phyloP scores from a whole-genome alignment of 1,284 basidiomycete genomes.

The Fomitopsis palustris region DNA sequence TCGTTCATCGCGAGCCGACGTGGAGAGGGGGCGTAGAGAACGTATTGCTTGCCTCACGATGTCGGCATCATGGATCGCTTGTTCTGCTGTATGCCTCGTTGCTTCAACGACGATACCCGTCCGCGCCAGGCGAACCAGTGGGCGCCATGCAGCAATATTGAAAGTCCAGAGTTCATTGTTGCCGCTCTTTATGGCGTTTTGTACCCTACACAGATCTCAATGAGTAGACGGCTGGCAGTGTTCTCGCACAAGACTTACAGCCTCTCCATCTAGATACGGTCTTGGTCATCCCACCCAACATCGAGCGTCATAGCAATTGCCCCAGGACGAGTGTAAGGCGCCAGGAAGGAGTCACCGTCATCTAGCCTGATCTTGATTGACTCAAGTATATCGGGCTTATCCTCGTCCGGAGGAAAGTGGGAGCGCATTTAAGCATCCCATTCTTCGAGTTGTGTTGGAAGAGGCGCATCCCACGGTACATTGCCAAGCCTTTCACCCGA shows the following conservation, averaged over 20 bases:
- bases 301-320: background rate
- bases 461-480: background rate
- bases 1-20: background rate
- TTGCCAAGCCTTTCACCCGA: background rate
- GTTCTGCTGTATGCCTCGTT: background rate
- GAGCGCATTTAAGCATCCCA: background rate
- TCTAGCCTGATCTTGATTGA: background rate
- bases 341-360: background rate
- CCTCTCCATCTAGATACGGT: background rate
- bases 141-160: background rate
- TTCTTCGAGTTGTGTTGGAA: background rate
- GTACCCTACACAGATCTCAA: too few relatives aligned
- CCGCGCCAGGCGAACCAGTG: background rate
- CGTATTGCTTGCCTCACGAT: background rate
- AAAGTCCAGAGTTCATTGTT: background rate
- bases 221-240: too few relatives aligned
- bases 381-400: background rate
- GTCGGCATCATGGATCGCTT: background rate
- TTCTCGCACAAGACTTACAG: too few relatives aligned
- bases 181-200: background rate
- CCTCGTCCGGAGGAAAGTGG: background rate
- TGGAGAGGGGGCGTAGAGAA: background rate
- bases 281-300: background rate
- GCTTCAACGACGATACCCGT: background rate
- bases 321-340: background rate